Evolutionary conservation across 805 yeast species (phyloP).

Genomic region (Wilhelminamyces savonicus): DNA sequence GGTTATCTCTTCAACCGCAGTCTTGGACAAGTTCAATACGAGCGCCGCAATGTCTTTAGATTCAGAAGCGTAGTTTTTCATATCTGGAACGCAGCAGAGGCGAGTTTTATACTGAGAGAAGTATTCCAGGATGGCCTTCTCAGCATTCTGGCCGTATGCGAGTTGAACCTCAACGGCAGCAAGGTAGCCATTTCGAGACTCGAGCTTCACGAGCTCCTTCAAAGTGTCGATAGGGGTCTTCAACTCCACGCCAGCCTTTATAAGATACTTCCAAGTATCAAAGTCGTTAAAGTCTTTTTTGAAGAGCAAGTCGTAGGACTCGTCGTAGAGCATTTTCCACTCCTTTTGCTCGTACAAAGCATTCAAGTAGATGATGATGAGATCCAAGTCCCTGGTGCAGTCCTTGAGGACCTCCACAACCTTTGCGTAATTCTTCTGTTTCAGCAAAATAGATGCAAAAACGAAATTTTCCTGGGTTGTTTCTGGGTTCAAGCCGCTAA

Average conservation of each 20-base stretch:
- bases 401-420: conserved; percentile 17
- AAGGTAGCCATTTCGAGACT: conserved; percentile 17
- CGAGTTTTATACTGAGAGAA: conserved; percentile 45
- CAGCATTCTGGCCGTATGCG: conserved; percentile 15
- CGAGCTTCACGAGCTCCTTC: neutral
- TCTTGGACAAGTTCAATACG: neutral
- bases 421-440: conserved; percentile 26
- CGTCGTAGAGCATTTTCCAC: conserved; percentile 39
- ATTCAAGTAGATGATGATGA: conserved; percentile 49
- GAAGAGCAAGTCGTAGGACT: conserved; percentile 37
- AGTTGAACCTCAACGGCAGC: conserved; percentile 44
- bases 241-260: conserved; percentile 38
- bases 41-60: no score
- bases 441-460: conserved; percentile 43
- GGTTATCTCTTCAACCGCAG: no score
- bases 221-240: conserved; percentile 15
- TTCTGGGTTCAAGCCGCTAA: conserved; percentile 43
- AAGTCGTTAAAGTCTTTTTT: conserved; percentile 62
- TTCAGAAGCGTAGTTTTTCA: conserved; percentile 32
- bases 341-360: conserved; percentile 34
- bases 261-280: conserved; percentile 60
- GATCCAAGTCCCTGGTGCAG: conserved; percentile 51
- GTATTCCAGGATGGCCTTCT: conserved; percentile 32
- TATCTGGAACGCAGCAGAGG: conserved; percentile 60
- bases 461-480: conserved; percentile 65